Percentiles rank a stretch among this genome's conserved stretches.
These are phyloP conservation scores for Debaryomyces maramus DNA, from an alignment of 805 yeast species.

Conservation along the genomic window DNA sequence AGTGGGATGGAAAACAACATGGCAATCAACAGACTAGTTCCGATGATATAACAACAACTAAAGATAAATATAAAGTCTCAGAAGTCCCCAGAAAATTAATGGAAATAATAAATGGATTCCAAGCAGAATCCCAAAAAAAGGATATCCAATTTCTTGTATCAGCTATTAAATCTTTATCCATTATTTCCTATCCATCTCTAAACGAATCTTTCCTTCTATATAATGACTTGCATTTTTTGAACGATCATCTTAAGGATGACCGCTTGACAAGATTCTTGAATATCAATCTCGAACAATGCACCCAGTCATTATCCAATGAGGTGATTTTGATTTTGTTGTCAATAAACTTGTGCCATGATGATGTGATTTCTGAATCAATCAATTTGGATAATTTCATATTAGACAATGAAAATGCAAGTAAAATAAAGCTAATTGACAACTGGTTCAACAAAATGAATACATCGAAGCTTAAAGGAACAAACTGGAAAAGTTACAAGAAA, in stretches of 20 bases:
- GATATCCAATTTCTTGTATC: constrained; percentile 22
- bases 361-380: constrained; percentile 4
- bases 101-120: constrained; percentile 22
- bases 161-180: constrained; percentile 31
- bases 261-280: constrained; percentile 17
- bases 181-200: constrained; percentile 32
- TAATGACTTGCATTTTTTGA: constrained; percentile 34
- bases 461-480: constrained; percentile 25
- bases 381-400: constrained; percentile 15
- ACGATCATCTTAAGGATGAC: constrained; percentile 10
- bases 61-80: constrained; percentile 16
- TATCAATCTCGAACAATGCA: constrained; percentile 20
- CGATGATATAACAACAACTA: neutral
- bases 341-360: constrained; percentile 15
- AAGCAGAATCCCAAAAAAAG: constrained; percentile 17
- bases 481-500: constrained; percentile 25
- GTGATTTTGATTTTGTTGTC: constrained; percentile 15
- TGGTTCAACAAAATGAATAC: constrained; percentile 24
- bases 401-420: constrained; percentile 19
- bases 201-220: constrained; percentile 33
- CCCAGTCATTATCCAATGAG: constrained; percentile 18
- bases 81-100: constrained; percentile 23
- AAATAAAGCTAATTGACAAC: constrained; percentile 17
- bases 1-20: neutral
- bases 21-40: constrained; percentile 2